Conservation (phyloP, 1,284 basidiomycete genomes). For the Leccinum subatratum region DNA sequence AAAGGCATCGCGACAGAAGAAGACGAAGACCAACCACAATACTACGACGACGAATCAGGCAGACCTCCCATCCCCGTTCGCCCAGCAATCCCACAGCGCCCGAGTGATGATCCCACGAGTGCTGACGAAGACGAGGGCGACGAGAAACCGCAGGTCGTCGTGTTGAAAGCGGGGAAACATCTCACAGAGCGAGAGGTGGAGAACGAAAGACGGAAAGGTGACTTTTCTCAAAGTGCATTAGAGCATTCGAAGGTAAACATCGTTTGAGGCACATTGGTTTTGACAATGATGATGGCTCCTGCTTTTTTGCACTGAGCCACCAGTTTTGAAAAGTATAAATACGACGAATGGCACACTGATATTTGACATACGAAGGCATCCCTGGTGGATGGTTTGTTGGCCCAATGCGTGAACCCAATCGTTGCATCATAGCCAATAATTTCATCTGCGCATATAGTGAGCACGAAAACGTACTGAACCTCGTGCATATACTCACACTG, state of each 20-base stretch:
- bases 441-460: slow-evolving; percentile 40
- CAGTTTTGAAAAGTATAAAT: slow-evolving; percentile 32
- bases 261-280: slow-evolving; percentile 80
- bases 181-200: slow-evolving; percentile 70
- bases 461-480: background rate
- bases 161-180: slow-evolving; percentile 80
- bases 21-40: slow-evolving; percentile 32
- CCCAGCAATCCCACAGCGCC: slow-evolving; percentile 67
- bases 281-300: slow-evolving; percentile 55
- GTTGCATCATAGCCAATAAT: slow-evolving; percentile 64
- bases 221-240: slow-evolving; percentile 73
- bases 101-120: slow-evolving; percentile 67
- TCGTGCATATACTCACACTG: slow-evolving; percentile 41
- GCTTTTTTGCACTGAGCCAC: slow-evolving; percentile 43
- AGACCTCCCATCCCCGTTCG: slow-evolving; percentile 71
- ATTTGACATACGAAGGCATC: slow-evolving; percentile 54
- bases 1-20: slow-evolving; percentile 47
- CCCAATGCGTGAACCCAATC: slow-evolving; percentile 70
- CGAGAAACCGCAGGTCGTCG: slow-evolving; percentile 81
- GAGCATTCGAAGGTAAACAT: slow-evolving; percentile 82
- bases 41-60: slow-evolving; percentile 56
- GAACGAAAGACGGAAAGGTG: slow-evolving; percentile 72
- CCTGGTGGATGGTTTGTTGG: slow-evolving; percentile 50
- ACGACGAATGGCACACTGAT: background rate
- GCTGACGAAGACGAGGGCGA: slow-evolving; percentile 72